Base-by-base conservation (phyloP, 2,329 filamentous ascomycete genomes). In the Claviceps sp. region DNA sequence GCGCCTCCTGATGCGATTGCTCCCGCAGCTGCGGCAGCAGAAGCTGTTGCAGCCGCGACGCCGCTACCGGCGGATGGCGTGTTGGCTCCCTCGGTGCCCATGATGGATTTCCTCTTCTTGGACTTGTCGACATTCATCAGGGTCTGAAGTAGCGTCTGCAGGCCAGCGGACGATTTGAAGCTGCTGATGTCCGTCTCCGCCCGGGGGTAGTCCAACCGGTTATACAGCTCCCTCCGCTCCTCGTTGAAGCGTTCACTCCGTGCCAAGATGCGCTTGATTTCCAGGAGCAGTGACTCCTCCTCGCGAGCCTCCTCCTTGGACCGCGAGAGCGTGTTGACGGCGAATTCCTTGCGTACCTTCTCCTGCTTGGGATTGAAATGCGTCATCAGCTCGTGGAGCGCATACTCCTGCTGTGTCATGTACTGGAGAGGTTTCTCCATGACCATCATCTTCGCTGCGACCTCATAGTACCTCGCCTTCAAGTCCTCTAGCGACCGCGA, bases 201-300 rank as follows among this genome's bases (percentile, higher is more conserved):
- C 54, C 76, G 73, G 0, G 90, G 90, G 56, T 89, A 87, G 62
- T 96, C 91, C 11, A 98, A 82, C 50, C 91, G 81, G 56, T 82
- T 80, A 69, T 91, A 95, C 45, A 95, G 79, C 65, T 95, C 90
- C 59, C 84, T 82, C 51, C 93, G 85, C 64, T 96, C 89, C 58
- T 88, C 84, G 64, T 94, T 88, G 63, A 97, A 85, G 53, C 82
- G 83, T 59, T 93, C 87, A 57, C 90, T 87, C 55, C 89, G 83
- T 56, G 87, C 84, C 62, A 95, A 80, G 58, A 98, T 97, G 54
- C 93, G 85, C 62, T 94, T 89, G 52, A 98, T 80, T 64, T 98
- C 93, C 54, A 91, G 78, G 17, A 98, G 77, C 2, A 98, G 72
- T 38, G 88, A 85, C 60, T 94, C 87, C 69, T 98, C 93, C 66